Conservation (phyloP, 139 green algal genomes). For the Chlorella sorokiniana region DNA sequence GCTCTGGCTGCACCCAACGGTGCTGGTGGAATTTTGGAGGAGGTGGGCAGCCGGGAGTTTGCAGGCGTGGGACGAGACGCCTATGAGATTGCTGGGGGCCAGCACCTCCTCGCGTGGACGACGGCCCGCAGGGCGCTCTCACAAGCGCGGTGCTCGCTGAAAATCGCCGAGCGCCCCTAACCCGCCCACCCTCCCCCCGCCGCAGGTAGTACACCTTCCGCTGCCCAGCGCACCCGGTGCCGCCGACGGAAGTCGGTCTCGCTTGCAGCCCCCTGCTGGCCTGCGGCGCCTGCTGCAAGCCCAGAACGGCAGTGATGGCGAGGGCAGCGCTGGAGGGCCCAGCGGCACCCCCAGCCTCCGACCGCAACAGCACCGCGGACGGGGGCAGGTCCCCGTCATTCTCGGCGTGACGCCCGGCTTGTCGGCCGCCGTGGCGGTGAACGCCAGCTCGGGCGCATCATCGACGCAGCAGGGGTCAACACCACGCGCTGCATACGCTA, state of each 20-base stretch:
- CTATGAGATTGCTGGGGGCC: neutral
- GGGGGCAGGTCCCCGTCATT: neutral
- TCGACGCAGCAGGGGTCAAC: slow-evolving; percentile 1
- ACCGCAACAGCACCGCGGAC: neutral
- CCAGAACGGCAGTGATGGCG: neutral
- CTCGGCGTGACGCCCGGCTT: neutral
- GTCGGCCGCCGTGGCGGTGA: neutral
- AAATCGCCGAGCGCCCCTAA: no score
- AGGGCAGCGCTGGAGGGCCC: neutral
- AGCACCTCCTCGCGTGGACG: no score
- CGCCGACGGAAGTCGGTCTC: neutral
- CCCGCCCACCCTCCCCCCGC: no score
- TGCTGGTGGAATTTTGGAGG: neutral
- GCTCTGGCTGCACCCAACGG: neutral
- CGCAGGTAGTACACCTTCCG: neutral
- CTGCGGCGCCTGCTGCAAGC: neutral
- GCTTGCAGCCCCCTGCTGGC: neutral
- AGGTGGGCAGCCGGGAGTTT: neutral
- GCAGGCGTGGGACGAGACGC: neutral
- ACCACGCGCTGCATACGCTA: slow-evolving; percentile 26
- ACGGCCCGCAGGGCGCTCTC: no score
- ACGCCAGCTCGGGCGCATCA: neutral
- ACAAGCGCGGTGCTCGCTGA: no score
- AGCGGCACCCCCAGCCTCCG: neutral
- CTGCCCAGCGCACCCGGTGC: neutral